Evolutionary conservation across 768 basidiomycete species (phyloP).

Genomic region (Mycena olivaceomarginata): DNA sequence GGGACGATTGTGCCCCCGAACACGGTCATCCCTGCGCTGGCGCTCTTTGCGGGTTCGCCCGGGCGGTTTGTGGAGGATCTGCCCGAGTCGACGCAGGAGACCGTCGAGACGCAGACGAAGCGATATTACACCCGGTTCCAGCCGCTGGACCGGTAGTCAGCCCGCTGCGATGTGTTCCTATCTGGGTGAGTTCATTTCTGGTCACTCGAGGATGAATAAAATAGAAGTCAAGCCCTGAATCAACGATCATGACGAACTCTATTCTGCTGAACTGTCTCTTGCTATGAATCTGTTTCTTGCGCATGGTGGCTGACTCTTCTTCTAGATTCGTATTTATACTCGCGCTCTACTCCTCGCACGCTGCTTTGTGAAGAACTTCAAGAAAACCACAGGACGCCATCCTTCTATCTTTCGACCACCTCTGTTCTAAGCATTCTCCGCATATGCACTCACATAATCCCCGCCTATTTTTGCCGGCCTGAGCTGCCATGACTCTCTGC

Average conservation of each 20-base stretch:
- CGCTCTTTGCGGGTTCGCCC: conserved; percentile 92
- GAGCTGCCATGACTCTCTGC: too few species aligned
- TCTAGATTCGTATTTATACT: conserved; percentile 11
- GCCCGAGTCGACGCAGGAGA: conserved; percentile 96
- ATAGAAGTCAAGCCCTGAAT: conserved; percentile 54
- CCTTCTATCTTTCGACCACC: too few species aligned
- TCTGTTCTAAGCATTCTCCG: too few species aligned
- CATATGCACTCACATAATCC: too few species aligned
- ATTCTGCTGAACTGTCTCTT: conserved; percentile 33
- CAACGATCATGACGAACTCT: conserved; percentile 42
- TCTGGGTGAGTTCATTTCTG: conserved; percentile 24
- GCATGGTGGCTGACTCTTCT: conserved; percentile 6
- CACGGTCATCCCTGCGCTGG: conserved; percentile 93
- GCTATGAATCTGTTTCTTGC: not conserved
- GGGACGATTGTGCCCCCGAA: conserved; percentile 93
- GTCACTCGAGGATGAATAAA: conserved; percentile 40
- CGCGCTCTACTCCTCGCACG: not conserved
- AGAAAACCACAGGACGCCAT: too few species aligned
- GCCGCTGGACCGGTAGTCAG: conserved; percentile 63
- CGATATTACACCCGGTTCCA: conserved; percentile 91
- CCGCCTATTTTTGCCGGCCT: too few species aligned
- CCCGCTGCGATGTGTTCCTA: not conserved
- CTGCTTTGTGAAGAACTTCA: too few species aligned
- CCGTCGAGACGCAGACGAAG: conserved; percentile 91
- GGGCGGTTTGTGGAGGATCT: conserved; percentile 90